Evolutionary conservation across 139 green algal genomes (phyloP).

Genomic region (Parachlorella kessleri): DNA sequence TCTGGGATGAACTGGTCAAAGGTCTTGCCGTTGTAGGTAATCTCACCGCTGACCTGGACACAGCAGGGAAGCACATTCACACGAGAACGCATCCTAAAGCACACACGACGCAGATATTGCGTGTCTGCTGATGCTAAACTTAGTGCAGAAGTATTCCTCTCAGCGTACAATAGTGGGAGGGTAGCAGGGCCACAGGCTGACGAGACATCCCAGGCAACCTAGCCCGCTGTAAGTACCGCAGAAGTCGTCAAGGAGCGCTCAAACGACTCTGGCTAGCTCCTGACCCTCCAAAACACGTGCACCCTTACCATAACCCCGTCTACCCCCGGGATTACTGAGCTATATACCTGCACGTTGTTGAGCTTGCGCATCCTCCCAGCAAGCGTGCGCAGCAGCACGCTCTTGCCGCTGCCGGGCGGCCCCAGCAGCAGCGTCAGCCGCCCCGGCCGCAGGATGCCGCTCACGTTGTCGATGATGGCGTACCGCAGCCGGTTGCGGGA

Average conservation of each 20-base stretch:
- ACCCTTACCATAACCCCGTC: not conserved
- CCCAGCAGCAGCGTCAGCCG: slow-evolving; percentile 74
- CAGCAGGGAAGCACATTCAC: too few species aligned
- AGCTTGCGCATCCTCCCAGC: slow-evolving; percentile 46
- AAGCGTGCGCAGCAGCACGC: slow-evolving; percentile 57
- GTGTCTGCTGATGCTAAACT: too few species aligned
- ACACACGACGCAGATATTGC: too few species aligned
- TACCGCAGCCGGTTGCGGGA: not conserved
- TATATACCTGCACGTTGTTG: slow-evolving; percentile 20
- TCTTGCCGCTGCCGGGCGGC: slow-evolving; percentile 62
- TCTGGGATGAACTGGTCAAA: slow-evolving; percentile 57
- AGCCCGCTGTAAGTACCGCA: too few species aligned
- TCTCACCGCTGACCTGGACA: too few species aligned
- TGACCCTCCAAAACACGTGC: too few species aligned
- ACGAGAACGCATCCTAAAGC: too few species aligned
- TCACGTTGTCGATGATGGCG: slow-evolving; percentile 46
- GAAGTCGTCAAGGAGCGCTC: too few species aligned
- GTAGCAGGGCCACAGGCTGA: not conserved
- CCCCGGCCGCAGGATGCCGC: slow-evolving; percentile 47
- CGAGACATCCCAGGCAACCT: not conserved
- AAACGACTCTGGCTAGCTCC: too few species aligned
- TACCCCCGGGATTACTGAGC: not conserved
- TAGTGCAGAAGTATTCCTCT: too few species aligned
- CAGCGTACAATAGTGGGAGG: not conserved
- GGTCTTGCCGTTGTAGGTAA: slow-evolving; percentile 64